Evolutionary conservation across 2,329 filamentous ascomycete genomes (phyloP).

Genomic region (Fusarium sp.): DNA sequence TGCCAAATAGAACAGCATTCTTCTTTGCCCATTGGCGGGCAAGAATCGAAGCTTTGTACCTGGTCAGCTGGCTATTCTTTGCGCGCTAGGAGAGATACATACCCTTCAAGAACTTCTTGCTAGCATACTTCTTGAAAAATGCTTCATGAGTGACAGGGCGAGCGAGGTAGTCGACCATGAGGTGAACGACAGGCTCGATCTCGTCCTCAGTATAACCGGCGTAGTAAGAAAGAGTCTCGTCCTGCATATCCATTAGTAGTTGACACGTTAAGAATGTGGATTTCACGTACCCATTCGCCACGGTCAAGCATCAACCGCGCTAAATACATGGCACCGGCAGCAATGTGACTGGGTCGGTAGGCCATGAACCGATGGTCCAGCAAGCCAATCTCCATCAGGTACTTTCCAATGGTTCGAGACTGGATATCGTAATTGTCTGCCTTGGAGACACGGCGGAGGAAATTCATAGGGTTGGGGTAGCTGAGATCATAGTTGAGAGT

Average conservation of each 20-base stretch:
- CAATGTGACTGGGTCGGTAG: conserved; percentile 88
- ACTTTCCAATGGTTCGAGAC: conserved; percentile 96
- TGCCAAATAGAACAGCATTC: conserved; percentile 67
- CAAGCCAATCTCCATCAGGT: conserved; percentile 95
- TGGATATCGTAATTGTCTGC: conserved; percentile 99
- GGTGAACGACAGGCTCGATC: conserved; percentile 87
- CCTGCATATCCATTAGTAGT: conserved; percentile 59
- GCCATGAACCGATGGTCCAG: conserved; percentile 94
- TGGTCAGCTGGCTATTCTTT: conserved; percentile 24
- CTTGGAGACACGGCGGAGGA: conserved; percentile 97
- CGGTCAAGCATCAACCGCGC: conserved; percentile 89
- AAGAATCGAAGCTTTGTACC: conserved; percentile 79
- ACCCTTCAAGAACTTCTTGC: conserved; percentile 99
- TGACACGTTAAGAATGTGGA: background rate
- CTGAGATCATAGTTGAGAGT: conserved; percentile 96
- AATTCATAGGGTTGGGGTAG: conserved; percentile 99
- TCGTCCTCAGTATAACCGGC: conserved; percentile 93
- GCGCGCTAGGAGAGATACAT: conserved; percentile 49
- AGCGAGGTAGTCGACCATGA: conserved; percentile 97
- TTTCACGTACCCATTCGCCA: conserved; percentile 83
- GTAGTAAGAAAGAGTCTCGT: conserved; percentile 87
- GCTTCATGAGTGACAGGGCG: conserved; percentile 92
- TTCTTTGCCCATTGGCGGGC: conserved; percentile 94
- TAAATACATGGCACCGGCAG: conserved; percentile 94
- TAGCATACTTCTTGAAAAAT: conserved; percentile 99